Evolutionary conservation across 148 eudicot genomes (phyloP), one percentile per base, ranked within the genome.

Genomic region (Nepenthes gracilis): DNA sequence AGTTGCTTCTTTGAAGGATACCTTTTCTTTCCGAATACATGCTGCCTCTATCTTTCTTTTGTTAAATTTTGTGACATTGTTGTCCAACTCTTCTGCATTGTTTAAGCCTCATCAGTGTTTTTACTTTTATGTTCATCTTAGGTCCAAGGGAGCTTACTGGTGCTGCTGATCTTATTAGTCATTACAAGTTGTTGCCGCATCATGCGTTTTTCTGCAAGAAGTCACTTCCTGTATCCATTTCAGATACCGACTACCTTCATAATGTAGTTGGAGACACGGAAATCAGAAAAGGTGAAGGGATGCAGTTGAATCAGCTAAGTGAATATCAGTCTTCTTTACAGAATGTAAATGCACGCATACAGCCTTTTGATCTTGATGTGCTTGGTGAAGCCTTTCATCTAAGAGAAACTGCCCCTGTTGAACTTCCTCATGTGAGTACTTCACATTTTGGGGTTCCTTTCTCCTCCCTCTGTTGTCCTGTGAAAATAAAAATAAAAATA

Each of bases 141-240:
- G 88, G 88, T 56, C 80, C 81, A 57, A 72, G 67, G 78, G 88
- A 78, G 73, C 80, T 83, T 71, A 69, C 73, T 9, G 88, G 88
- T 62, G 65, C 82, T 35, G 62, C 70, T 64, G 85, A 83, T 75
- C 88, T 83, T 54, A 58, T 80, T 61, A 71, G 60, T 61, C 77
- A 71, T 56, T 83, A 56, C 67, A 75, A 67, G 51, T 70, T 83
- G 62, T 60, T 58, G 71, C 72, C 82, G 36, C 76, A 75, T 57
- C 80, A 80, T 54, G 82, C 77, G 32, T 75, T 83, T 54, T 83
- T 83, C 72, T 83, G 82, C 82, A 80, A 83, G 67, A 77, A 64
- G 50, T 50, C 82, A 45, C 73, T 73, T 43, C 82, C 82, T 47
- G 36, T 60, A 49, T 72, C 80, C 47, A 67, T 83, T 45, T 71